Evolutionary conservation across 2,329 filamentous ascomycete genomes (phyloP).

Genomic region (Aspergillus sp.): DNA sequence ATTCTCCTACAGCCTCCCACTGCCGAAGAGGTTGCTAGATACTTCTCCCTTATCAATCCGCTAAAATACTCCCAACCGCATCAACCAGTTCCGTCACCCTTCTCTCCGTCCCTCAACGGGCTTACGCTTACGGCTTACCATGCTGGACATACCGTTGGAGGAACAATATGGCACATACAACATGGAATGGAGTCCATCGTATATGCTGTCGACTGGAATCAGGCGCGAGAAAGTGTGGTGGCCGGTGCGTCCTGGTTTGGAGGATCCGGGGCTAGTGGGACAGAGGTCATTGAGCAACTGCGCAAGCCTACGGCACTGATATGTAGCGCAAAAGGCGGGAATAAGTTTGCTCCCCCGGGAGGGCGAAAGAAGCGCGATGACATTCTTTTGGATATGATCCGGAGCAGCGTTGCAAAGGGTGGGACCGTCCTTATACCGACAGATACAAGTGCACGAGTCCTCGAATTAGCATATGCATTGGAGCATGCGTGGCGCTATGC

Average conservation of each 20-base stretch:
- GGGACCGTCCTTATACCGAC: slow-evolving; percentile 89
- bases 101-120: slow-evolving; percentile 79
- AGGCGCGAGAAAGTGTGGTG: slow-evolving; percentile 90
- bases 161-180: slow-evolving; percentile 98
- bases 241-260: slow-evolving; percentile 90
- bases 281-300: slow-evolving; percentile 86
- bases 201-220: slow-evolving; percentile 97
- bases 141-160: slow-evolving; percentile 88
- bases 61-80: slow-evolving; percentile 96
- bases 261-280: slow-evolving; percentile 66
- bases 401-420: slow-evolving; percentile 66
- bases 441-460: slow-evolving; percentile 86
- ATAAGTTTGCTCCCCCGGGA: slow-evolving; percentile 59
- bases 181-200: slow-evolving; percentile 94
- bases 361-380: slow-evolving; percentile 78
- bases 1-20: slow-evolving; percentile 63
- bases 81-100: slow-evolving; percentile 76
- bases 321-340: slow-evolving; percentile 76
- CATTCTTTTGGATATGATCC: slow-evolving; percentile 69
- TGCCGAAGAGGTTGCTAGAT: slow-evolving; percentile 78
- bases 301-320: slow-evolving; percentile 88
- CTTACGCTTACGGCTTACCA: slow-evolving; percentile 95
- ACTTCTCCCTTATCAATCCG: slow-evolving; percentile 82
- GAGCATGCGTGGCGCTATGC: slow-evolving; percentile 81
- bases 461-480: slow-evolving; percentile 84